phyloP scores from a whole-genome alignment of 805 yeast genomes.

The Myxozyma lipomycoides region DNA sequence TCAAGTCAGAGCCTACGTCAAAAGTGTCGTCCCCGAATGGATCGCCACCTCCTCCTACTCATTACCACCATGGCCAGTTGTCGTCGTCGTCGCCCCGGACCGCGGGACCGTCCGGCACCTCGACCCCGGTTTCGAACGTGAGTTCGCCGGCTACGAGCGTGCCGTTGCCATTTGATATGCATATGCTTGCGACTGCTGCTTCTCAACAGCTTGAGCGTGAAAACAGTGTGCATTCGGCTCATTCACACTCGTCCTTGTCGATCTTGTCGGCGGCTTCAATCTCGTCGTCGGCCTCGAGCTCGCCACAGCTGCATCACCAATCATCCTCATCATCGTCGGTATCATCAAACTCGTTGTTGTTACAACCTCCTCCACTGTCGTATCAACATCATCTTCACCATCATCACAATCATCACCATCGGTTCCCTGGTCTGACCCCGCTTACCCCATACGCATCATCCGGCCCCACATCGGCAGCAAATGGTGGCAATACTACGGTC shows the following conservation, averaged over 20 bases:
- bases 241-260: conserved; percentile 26
- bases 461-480: conserved; percentile 30
- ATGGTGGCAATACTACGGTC: conserved; percentile 19
- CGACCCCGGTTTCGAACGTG: conserved; percentile 7
- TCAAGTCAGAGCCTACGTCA: conserved; percentile 16
- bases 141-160: not conserved
- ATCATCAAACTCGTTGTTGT: conserved; percentile 2
- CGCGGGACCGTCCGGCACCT: conserved; percentile 6
- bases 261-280: conserved; percentile 22
- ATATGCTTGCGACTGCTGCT: conserved; percentile 45
- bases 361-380: conserved; percentile 29
- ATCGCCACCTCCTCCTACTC: conserved; percentile 17
- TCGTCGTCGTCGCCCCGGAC: not conserved
- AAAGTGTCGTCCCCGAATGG: conserved; percentile 20
- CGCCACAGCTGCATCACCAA: conserved; percentile 3
- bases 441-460: conserved; percentile 19
- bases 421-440: conserved; percentile 22
- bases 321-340: not conserved
- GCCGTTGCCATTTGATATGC: conserved; percentile 38
- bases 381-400: conserved; percentile 29
- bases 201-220: conserved; percentile 44
- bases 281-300: conserved; percentile 2
- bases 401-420: conserved; percentile 16
- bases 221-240: conserved; percentile 19
- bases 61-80: conserved; percentile 16